These are phyloP conservation scores for Bifiguratus adelaidae DNA, from an alignment of 192 early-diverging fungal genomes.

Conservation along the genomic window DNA sequence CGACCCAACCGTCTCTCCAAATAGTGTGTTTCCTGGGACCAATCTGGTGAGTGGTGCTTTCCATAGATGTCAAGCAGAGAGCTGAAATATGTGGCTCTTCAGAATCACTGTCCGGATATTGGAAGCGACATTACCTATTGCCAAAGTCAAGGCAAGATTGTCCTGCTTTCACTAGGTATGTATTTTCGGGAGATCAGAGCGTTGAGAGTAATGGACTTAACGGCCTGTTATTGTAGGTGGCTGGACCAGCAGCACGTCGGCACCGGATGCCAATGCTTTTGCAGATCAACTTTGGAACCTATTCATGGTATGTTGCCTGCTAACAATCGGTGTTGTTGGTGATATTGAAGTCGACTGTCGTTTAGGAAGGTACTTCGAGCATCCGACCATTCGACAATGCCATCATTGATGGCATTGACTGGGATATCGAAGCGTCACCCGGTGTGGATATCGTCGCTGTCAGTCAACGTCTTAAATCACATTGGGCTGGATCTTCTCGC, in stretches of 20 bases:
- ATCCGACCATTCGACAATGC: background rate
- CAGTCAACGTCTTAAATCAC: background rate
- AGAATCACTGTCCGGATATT: background rate
- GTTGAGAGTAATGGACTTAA: background rate
- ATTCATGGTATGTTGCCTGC: no score
- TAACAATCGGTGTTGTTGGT: no score
- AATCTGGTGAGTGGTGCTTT: background rate
- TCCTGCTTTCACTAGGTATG: background rate
- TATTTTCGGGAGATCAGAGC: background rate
- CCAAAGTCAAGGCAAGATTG: background rate
- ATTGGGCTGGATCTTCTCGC: background rate
- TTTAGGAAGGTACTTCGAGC: background rate
- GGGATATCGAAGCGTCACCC: background rate
- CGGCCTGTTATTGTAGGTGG: background rate
- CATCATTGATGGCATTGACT: background rate
- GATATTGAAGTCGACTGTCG: no score
- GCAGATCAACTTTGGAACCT: background rate
- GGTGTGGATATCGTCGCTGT: background rate
- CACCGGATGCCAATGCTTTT: background rate
- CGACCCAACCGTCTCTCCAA: background rate
- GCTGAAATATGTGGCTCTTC: background rate
- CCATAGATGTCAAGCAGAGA: background rate
- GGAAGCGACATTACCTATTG: background rate
- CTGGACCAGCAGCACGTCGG: background rate
- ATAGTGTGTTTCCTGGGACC: background rate